Evolutionary conservation across 129 eudicot species (phyloP), one percentile per base, ranked within the genome.

Genomic region (Deinandra increscens): DNA sequence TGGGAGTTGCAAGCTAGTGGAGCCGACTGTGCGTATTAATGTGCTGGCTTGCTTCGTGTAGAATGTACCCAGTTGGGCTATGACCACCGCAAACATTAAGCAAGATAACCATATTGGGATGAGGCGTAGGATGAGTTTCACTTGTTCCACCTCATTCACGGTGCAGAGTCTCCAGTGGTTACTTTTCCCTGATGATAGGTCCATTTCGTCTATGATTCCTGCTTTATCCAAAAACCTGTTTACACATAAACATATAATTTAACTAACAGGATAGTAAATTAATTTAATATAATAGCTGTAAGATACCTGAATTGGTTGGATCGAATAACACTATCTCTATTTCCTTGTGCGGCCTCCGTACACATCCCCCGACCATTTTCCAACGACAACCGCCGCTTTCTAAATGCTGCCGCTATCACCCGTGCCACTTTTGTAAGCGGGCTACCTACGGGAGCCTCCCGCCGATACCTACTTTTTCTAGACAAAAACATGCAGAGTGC

Each of bases 211-310:
- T 4, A 87, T 66, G 4, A 75, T 77, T 66, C 67, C 70, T 9
- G 90, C 95, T 81, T 87, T 87, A 84, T 87, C 90, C 69, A 87
- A 55, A 63, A 87, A 80, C 62, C 95, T 87, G 81, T n/a, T n/a
- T n/a, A n/a, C n/a, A n/a, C n/a, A n/a, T n/a, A n/a, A n/a, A n/a
- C n/a, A n/a, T n/a, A n/a, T n/a, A n/a, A n/a, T n/a, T n/a, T n/a
- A n/a, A n/a, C n/a, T n/a, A n/a, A n/a, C n/a, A n/a, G n/a, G n/a
- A n/a, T n/a, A n/a, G n/a, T n/a, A n/a, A n/a, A n/a, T n/a, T n/a
- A n/a, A n/a, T n/a, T n/a, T n/a, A n/a, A n/a, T n/a, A n/a, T n/a
- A n/a, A n/a, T n/a, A n/a, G n/a, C n/a, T n/a, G n/a, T n/a, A n/a
- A n/a, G n/a, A n/a, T n/a, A 84, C 88, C 83, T 82, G 81, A 85